Base-by-base conservation (phyloP, 768 basidiomycete species). In the Multifurca ochricompacta region DNA sequence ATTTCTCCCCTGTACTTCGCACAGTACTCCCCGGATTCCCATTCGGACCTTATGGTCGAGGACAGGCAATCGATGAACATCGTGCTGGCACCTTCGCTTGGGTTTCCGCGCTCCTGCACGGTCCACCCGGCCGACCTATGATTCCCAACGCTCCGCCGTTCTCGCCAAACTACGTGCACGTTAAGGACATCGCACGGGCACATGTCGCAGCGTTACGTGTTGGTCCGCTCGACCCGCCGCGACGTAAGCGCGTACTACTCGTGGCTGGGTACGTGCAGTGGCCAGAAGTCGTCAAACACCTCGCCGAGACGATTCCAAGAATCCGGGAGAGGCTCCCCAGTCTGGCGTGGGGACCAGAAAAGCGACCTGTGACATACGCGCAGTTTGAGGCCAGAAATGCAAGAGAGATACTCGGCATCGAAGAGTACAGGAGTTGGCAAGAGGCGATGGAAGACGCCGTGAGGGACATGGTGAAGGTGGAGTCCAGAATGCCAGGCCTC, bases 81-180 rank as follows among this genome's bases (percentile, higher is more conserved):
- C 44, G 39, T 14, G 4, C 16, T 23, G 56, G 56, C 21, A 52
- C 56, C 4, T 57, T 57, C 34, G 56, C 56, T 18, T 57, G 56
- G 56, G 25, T 57, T 27, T 41, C 44, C n/a, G 39, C 19, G 34
- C 56, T 57, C 23, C 19, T 57, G 21, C 25, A 57, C 40, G 56
- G 56, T 0, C 50, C 50, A 8, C 21, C 45, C 21, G 56, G 56
- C 44, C 23, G 56, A 9, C 44, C 56, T 8, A 30, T 41, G 39
- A 47, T 36, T 3, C 50, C 49, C 6, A 57, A 57, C 3, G 56
- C 32, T 2, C 45, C 45, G 1, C 56, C 56, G 4, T 57, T 52
- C 13, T 57, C 56, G 23, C 56, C 56, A 21, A 57, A 57, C 27
- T 57, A 57, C 44, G 39, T 57, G 6, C 56, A 57, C 34, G 39